phyloP scores from a whole-genome alignment of 441 rosid species.

The Capsella rubella region DNA sequence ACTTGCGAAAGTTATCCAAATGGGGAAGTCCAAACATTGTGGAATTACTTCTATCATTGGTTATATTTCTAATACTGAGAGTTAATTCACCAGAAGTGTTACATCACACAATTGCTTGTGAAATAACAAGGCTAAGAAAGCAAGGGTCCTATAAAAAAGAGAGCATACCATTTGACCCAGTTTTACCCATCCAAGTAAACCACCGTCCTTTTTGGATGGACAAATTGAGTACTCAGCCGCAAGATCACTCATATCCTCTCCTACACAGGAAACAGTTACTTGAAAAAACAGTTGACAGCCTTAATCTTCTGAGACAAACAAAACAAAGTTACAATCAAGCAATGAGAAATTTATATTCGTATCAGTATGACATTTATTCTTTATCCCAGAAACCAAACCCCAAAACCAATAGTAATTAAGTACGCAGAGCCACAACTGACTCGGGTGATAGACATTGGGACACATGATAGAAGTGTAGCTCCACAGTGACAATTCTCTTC shows the following conservation, averaged over 20 bases:
- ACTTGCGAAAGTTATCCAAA: not conserved
- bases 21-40: slow-evolving; percentile 18
- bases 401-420: slow-evolving; percentile 6
- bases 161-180: slow-evolving; percentile 80
- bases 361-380: not conserved
- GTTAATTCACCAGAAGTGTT: slow-evolving; percentile 7
- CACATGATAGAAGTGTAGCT: not conserved
- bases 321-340: slow-evolving; percentile 14
- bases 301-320: slow-evolving; percentile 9
- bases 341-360: not conserved
- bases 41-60: not conserved
- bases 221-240: slow-evolving; percentile 81
- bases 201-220: slow-evolving; percentile 81
- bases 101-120: slow-evolving; percentile 22
- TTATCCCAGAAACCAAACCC: slow-evolving; percentile 11
- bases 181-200: slow-evolving; percentile 93
- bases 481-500: not conserved
- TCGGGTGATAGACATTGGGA: not conserved
- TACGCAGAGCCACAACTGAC: slow-evolving; percentile 4
- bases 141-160: not conserved
- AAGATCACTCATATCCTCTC: slow-evolving; percentile 90
- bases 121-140: slow-evolving; percentile 21
- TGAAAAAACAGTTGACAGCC: slow-evolving; percentile 21
- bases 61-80: slow-evolving; percentile 8
- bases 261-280: slow-evolving; percentile 48